phyloP scores from a whole-genome alignment of 208 protist species.

The Acanthamoeba castellanii region DNA sequence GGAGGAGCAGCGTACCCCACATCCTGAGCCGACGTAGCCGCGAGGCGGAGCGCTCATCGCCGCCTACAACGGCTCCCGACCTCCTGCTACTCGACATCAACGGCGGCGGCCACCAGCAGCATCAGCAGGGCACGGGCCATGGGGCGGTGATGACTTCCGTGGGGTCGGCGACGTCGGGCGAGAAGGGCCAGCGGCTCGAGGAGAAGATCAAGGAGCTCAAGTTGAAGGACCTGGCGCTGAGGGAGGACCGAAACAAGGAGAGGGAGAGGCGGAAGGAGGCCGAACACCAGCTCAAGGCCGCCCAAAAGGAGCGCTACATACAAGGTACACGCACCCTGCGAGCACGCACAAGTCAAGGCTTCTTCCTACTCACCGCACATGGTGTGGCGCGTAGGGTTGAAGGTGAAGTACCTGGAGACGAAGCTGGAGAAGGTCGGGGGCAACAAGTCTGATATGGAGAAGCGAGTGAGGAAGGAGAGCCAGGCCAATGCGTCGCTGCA shows the following conservation, averaged over 20 bases:
- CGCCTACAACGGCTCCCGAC: neutral
- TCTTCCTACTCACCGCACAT: neutral
- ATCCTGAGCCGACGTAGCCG: neutral
- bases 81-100: neutral
- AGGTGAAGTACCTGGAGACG: constrained; percentile 57
- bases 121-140: neutral
- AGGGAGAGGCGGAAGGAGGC: neutral
- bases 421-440: constrained; percentile 47
- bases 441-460: constrained; percentile 22
- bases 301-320: constrained; percentile 50
- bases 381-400: neutral
- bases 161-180: neutral
- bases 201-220: constrained; percentile 50
- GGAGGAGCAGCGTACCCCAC: constrained; percentile 13
- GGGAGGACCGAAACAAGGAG: neutral
- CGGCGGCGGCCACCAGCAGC: neutral
- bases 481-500: neutral
- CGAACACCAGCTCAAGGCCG: constrained; percentile 31
- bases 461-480: constrained; percentile 13
- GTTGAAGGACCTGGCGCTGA: neutral
- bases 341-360: neutral
- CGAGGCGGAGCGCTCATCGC: neutral
- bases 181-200: constrained; percentile 8
- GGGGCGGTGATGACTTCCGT: neutral
- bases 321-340: neutral